Conservation (phyloP, 2,329 filamentous ascomycete species). For the Alternaria sp. region DNA sequence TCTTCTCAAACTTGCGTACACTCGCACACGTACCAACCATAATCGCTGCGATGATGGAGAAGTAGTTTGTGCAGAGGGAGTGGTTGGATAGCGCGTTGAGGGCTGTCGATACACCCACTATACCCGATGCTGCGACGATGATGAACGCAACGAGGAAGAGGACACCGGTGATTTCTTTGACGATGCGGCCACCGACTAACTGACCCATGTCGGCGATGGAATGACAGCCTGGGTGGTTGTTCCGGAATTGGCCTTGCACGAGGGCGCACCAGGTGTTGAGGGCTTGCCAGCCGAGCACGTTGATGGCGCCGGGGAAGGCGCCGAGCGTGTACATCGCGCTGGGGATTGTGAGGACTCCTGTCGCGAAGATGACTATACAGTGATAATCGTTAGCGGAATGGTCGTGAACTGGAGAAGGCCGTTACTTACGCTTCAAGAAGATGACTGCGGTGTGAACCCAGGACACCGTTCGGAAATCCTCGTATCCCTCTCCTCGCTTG, state of each 20-base stretch:
- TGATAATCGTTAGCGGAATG: background rate
- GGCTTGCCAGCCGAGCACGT: constrained; percentile 56
- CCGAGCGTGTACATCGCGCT: constrained; percentile 57
- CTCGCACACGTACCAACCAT: constrained; percentile 60
- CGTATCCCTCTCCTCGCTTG: constrained; percentile 54
- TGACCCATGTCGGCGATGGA: constrained; percentile 65
- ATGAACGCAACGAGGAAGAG: constrained; percentile 66
- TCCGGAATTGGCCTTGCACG: constrained; percentile 60
- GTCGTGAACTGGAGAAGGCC: no score
- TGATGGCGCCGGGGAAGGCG: constrained; percentile 56
- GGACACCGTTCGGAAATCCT: constrained; percentile 61
- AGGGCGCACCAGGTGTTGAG: constrained; percentile 59
- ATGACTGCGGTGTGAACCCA: constrained; percentile 61
- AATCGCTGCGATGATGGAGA: constrained; percentile 62
- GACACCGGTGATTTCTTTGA: constrained; percentile 60
- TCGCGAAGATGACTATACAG: constrained; percentile 54
- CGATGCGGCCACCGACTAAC: constrained; percentile 59
- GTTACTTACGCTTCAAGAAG: constrained; percentile 55
- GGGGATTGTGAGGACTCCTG: constrained; percentile 59
- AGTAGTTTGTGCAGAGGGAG: constrained; percentile 66
- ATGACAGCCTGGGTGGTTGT: constrained; percentile 59
- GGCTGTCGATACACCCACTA: constrained; percentile 65
- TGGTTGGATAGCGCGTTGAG: constrained; percentile 68
- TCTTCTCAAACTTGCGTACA: constrained; percentile 65
- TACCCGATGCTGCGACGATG: constrained; percentile 63